Evolutionary conservation across 2,329 filamentous ascomycete genomes (phyloP), one percentile per base, ranked within the genome.

Genomic region (Fusarium tupiense): DNA sequence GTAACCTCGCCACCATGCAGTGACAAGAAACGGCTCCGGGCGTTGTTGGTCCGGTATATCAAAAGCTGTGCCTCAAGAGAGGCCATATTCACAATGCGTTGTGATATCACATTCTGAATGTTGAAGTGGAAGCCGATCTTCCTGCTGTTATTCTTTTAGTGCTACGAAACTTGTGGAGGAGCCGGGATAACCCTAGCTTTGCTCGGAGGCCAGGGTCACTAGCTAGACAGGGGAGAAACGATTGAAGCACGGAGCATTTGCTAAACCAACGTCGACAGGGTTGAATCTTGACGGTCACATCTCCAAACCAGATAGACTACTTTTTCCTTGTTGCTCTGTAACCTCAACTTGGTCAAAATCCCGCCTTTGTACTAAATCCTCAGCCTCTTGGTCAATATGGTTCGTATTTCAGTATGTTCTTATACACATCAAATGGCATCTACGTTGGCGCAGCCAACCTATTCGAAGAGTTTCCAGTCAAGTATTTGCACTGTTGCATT

Each of bases 101-200:
- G 61, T 63, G 69, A 64, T 72, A 65, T 67, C 72, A 69, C 63
- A 56, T 57, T 53, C 17, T 29, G 29, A 29, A 65, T 67, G 44
- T 41, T 43, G 29, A 73, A 78, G 63, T 62, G 41, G 62, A 69
- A 70, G 69, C 59, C 58, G 76, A 78, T 77, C 75, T 61, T 70
- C 64, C 68, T 75, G 56, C 63, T 50, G 61, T 74, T 71, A 29
- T 71, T 67, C 72, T 67, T 65, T 69, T 77, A 77, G 76, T 74
- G 64, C 69, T 67, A 65, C 65, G 64, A 74, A 72, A 67, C 64
- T 70, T 78, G 77, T 77, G 77, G 77, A 79, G 77, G 73, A 75
- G 68, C 77, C 67, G 78, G 77, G 77, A 73, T 79, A 74, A 73
- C 77, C 77, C 77, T 78, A 77, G 77, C 61, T 69, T 74, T 52